Percentiles rank a stretch among this genome's conserved stretches.
Conservation (phyloP, 331 rosid genomes). For the Phaseolus coccineus region DNA sequence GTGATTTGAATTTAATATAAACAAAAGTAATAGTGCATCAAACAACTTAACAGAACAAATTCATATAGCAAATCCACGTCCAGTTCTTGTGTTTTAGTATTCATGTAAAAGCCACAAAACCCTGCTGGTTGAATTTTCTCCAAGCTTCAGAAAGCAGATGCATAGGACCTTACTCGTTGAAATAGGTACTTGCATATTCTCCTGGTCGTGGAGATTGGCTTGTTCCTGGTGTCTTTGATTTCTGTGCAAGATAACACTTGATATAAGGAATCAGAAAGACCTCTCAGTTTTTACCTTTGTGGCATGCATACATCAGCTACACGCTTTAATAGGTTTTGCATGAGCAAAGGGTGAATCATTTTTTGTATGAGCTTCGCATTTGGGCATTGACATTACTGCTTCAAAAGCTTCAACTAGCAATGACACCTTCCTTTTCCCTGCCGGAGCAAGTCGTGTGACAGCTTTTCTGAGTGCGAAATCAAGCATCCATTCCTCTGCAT, state of each 20-base stretch:
- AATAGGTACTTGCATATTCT: constrained; percentile 33
- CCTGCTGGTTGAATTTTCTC: constrained; percentile 37
- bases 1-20: constrained; percentile 18
- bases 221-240: constrained; percentile 30
- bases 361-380: constrained; percentile 52
- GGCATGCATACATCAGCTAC: constrained; percentile 54
- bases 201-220: constrained; percentile 25
- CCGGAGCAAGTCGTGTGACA: constrained; percentile 81
- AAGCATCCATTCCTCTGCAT: constrained; percentile 93
- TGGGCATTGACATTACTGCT: constrained; percentile 66
- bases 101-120: constrained; percentile 3
- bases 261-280: not conserved
- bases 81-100: constrained; percentile 31
- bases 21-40: constrained; percentile 34
- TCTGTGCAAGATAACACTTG: constrained; percentile 3
- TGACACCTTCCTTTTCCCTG: constrained; percentile 87
- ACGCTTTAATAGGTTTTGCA: constrained; percentile 75
- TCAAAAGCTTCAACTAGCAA: constrained; percentile 95
- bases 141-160: constrained; percentile 29
- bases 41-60: constrained; percentile 11
- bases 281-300: constrained; percentile 30
- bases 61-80: constrained; percentile 33
- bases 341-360: constrained; percentile 55
- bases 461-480: constrained; percentile 77
- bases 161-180: constrained; percentile 37